Evolutionary conservation across 2,329 filamentous ascomycete genomes (phyloP).

Genomic region (Daldinia eschscholtzii): DNA sequence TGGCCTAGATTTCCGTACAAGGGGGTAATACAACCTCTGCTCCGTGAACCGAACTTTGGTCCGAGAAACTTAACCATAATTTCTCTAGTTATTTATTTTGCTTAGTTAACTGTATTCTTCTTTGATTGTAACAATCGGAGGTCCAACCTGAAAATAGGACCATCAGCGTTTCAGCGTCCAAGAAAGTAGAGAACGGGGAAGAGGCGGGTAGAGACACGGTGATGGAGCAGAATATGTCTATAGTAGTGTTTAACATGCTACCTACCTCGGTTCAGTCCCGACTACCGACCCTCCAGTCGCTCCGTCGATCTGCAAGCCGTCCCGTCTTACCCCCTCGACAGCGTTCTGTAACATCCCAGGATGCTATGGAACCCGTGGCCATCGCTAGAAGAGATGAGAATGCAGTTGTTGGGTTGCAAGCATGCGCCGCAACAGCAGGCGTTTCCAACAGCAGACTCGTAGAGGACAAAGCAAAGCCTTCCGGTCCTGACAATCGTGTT

Average conservation of each 20-base stretch:
- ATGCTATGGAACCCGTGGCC: conserved; percentile 33
- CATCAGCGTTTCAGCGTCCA: not conserved
- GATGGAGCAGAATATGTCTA: conserved; percentile 55
- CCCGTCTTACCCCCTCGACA: conserved; percentile 49
- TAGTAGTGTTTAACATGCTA: conserved; percentile 66
- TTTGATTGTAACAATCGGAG: conserved; percentile 5
- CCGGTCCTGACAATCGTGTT: not conserved
- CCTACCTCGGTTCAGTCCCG: conserved; percentile 65
- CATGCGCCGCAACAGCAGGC: conserved; percentile 19
- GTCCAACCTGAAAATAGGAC: conserved; percentile 3
- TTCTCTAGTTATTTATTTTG: not conserved
- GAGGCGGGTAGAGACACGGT: conserved; percentile 20
- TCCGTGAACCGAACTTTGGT: conserved; percentile 20
- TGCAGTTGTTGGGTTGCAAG: conserved; percentile 31
- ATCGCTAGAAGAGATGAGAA: conserved; percentile 33
- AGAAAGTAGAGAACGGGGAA: conserved; percentile 11
- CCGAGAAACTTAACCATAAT: conserved; percentile 14
- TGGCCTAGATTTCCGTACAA: conserved; percentile 12
- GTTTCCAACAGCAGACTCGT: conserved; percentile 16
- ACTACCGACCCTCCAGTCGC: conserved; percentile 64
- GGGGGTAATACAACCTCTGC: conserved; percentile 11
- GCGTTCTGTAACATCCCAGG: conserved; percentile 18
- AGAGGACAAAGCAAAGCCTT: conserved; percentile 15
- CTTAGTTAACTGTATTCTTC: conserved; percentile 2
- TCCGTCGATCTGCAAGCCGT: conserved; percentile 58